Base-by-base conservation (phyloP, 2,329 filamentous ascomycete species). In the Pseudocercospora ulei region DNA sequence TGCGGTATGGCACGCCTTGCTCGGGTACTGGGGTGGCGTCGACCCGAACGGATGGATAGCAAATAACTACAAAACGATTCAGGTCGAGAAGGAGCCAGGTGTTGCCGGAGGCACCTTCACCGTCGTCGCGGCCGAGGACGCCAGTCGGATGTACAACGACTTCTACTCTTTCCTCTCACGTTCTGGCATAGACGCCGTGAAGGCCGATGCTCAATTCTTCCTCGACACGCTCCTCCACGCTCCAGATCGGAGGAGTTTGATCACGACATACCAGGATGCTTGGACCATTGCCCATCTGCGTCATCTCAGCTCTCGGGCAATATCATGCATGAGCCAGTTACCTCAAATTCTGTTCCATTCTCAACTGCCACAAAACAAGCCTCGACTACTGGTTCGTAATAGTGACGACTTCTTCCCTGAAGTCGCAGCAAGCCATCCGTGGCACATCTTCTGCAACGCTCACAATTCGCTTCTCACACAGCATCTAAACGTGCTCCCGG, bases 391-490 rank as follows among this genome's bases (percentile, higher is more conserved):
- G 0, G 73, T 86, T 11, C 80, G 90, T 30, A 96, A 92, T 62
- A 92, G 83, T 0, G 87, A 79, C 46, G 82, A 96, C 62, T 98
- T 87, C 68, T 95, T 92, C 60, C 90, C 90, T 0, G 75, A 86
- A 28, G 73, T 86, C 3, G 74, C 79, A 0, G 72, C 76, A 0
- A 85, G 81, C 4, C 90, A 98, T 46, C 75, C 87, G 0, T 98
- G 90, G 88, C 90, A 98, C 60, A 73, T 96, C 22, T 98, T 92
- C 69, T 76, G 80, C 47, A 98, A 96, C 56, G 88, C 88, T 0
- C 82, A 95, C 62, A 95, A 93, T 58, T 71, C 76, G 19, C 68
- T 96, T 0, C 67, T 96, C 8, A 87, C 81, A 1, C 78, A 84
- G 47, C 80, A 90, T 55, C 68, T 96, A 19, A 94, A 95, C 51